Base-by-base conservation (phyloP, 495 filamentous ascomycete genomes). In the Penicillium coprophilum region DNA sequence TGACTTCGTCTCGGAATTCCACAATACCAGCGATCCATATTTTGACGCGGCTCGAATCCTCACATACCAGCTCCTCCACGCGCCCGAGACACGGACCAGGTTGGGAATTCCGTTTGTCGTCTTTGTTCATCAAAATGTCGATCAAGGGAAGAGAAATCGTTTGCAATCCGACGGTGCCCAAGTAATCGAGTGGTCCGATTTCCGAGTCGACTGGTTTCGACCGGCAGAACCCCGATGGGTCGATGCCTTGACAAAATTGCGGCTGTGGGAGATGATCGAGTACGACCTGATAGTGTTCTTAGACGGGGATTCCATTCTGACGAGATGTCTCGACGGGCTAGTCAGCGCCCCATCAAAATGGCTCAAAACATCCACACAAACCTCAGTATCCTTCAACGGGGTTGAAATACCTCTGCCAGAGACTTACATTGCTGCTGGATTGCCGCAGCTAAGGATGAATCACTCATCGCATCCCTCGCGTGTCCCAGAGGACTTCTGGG, bases 41-140 rank as follows among this genome's bases (percentile, higher is more conserved):
- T 73, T 72, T 52, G 57, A 62, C 53, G 67, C 68, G 12, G 67
- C 73, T 6, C 70, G 76, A 13, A 57, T 76, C 13, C 62, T 80
- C 15, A 65, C 69, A 39, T 79, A 78, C 61, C 77, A 80, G 59
- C 66, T 82, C 30, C 63, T 78, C 4, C 75, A 79, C 51, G 68
- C 66, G 51, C 60, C 66, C 5, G 55, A 60, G n/a, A 72, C 73
- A 9, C 63, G 65, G 44, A 69, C 58, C 8, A 58, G 58, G 13
- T 32, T 30, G 10, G 41, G 47, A 23, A 64, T 71, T 44, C 65
- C 68, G 4, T 70, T 76, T 49, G 34, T 77, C 24, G 63, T 79
- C 13, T 53, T 75, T 13, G 69, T 70, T 13, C 67, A 66, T 12
- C 28, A 51, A 0, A 56, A 61, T 19, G 60, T 77, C 0, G 12